A percentile compares a stretch with the other conserved stretches of the same genome.
Conservation (phyloP, 2,329 filamentous ascomycete species). For the Cytospora piceae region DNA sequence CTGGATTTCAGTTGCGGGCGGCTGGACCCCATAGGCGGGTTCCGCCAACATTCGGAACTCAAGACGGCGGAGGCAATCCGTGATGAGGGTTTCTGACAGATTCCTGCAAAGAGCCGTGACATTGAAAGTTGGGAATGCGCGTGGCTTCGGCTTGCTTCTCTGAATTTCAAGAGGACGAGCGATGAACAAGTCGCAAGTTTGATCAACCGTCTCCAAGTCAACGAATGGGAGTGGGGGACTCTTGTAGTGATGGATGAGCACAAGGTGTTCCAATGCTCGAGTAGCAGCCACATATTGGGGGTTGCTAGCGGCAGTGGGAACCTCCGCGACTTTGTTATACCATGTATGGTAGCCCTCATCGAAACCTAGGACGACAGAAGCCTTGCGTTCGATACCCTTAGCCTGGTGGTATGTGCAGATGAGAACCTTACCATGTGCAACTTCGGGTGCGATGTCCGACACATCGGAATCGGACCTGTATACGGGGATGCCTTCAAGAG, state of each 20-base stretch:
- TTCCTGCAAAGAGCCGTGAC: slow-evolving; percentile 27
- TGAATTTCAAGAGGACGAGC: slow-evolving; percentile 7
- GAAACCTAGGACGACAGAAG: slow-evolving; percentile 26
- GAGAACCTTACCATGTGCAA: slow-evolving; percentile 25
- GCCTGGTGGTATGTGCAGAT: slow-evolving; percentile 30
- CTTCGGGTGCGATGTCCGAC: slow-evolving; percentile 25
- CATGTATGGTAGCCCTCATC: slow-evolving; percentile 25
- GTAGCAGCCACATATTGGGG: slow-evolving; percentile 28
- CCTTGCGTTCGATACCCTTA: slow-evolving; percentile 27
- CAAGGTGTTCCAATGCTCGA: slow-evolving; percentile 25
- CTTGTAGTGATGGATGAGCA: slow-evolving; percentile 19
- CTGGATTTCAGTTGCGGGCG: slow-evolving; percentile 8
- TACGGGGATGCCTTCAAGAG: slow-evolving; percentile 19
- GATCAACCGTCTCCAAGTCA: slow-evolving; percentile 16
- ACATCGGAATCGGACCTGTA: slow-evolving; percentile 29
- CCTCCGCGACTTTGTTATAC: slow-evolving; percentile 14
- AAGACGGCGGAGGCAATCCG: slow-evolving; percentile 15
- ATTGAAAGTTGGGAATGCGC: slow-evolving; percentile 5
- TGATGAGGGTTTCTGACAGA: slow-evolving; percentile 27
- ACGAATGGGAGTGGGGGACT: slow-evolving; percentile 26
- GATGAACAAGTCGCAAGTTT: slow-evolving; percentile 22
- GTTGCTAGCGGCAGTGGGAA: slow-evolving; percentile 18
- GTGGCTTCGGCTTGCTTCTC: background rate
- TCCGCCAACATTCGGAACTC: slow-evolving; percentile 14
- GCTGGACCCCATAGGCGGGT: slow-evolving; percentile 11